Evolutionary conservation across 2,329 filamentous ascomycete species (phyloP).

Genomic region (Trichophyton verrucosum): DNA sequence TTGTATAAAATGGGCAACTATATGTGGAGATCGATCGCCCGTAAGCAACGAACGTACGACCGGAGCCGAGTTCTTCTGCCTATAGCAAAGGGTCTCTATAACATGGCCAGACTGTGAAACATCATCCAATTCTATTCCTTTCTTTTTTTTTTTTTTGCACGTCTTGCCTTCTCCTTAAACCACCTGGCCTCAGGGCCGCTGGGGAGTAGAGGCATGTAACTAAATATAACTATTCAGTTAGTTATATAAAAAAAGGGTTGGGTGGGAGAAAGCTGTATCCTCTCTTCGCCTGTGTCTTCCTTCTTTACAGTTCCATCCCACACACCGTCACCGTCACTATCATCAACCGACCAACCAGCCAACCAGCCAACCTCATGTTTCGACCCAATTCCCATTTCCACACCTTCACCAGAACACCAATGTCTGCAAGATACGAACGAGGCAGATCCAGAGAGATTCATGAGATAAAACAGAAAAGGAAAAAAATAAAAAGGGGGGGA

Average conservation of each 20-base stretch:
- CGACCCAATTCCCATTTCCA: slow-evolving; percentile 2
- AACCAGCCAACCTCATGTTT: too few species aligned
- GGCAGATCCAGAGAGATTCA: slow-evolving; percentile 10
- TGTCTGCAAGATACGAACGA: not conserved
- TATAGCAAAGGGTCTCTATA: too few species aligned
- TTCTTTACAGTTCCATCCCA: not conserved
- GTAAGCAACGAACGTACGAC: not conserved
- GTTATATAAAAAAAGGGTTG: not conserved
- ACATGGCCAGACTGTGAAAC: too few species aligned
- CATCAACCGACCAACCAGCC: too few species aligned
- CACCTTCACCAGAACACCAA: slow-evolving; percentile 12
- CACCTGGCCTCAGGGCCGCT: not conserved
- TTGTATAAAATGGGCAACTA: too few species aligned
- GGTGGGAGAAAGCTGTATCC: not conserved
- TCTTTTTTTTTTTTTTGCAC: not conserved
- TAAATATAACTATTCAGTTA: too few species aligned
- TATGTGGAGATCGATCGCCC: too few species aligned
- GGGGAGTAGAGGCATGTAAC: too few species aligned
- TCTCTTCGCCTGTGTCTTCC: not conserved
- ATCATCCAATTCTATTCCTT: not conserved
- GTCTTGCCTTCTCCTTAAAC: not conserved
- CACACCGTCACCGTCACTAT: not conserved
- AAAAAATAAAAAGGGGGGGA: slow-evolving; percentile 13
- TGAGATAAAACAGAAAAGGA: slow-evolving; percentile 13
- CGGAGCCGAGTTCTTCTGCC: not conserved